Conservation (phyloP, 2,329 filamentous ascomycete genomes). For the Cladosporium phlei region DNA sequence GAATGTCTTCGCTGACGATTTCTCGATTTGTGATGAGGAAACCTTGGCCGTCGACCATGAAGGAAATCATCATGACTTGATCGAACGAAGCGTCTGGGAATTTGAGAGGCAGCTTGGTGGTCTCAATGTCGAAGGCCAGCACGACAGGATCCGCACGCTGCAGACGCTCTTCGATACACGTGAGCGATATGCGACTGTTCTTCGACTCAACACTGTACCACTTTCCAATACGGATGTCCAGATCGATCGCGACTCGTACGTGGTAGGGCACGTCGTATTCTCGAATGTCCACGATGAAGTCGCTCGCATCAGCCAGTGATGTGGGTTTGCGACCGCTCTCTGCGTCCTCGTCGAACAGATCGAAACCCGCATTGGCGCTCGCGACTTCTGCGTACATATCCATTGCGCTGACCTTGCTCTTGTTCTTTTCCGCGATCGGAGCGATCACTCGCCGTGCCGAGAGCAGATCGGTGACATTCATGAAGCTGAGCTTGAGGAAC, state of each 20-base stretch:
- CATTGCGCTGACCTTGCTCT: conserved; percentile 92
- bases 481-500: conserved; percentile 81
- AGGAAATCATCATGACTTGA: conserved; percentile 99
- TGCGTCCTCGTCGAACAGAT: conserved; percentile 85
- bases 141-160: conserved; percentile 94
- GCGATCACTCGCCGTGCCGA: conserved; percentile 78
- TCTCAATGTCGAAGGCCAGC: conserved; percentile 99
- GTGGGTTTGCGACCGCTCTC: conserved; percentile 75
- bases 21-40: conserved; percentile 97
- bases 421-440: conserved; percentile 93
- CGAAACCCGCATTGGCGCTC: conserved; percentile 77
- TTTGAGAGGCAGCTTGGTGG: conserved; percentile 89
- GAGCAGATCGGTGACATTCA: conserved; percentile 81
- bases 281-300: conserved; percentile 96
- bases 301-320: conserved; percentile 77
- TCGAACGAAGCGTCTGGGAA: conserved; percentile 93
- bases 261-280: conserved; percentile 99
- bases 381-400: conserved; percentile 97
- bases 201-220: conserved; percentile 97
- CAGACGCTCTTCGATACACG: conserved; percentile 79
- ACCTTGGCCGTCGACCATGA: conserved; percentile 98
- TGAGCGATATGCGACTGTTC: conserved; percentile 79
- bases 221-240: conserved; percentile 90
- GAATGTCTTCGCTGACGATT: conserved; percentile 94
- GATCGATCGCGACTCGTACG: conserved; percentile 93